A percentile compares a stretch with the other conserved stretches of the same genome.
Conservation (phyloP, 345 rosid species). For the Eucalyptus sp. region DNA sequence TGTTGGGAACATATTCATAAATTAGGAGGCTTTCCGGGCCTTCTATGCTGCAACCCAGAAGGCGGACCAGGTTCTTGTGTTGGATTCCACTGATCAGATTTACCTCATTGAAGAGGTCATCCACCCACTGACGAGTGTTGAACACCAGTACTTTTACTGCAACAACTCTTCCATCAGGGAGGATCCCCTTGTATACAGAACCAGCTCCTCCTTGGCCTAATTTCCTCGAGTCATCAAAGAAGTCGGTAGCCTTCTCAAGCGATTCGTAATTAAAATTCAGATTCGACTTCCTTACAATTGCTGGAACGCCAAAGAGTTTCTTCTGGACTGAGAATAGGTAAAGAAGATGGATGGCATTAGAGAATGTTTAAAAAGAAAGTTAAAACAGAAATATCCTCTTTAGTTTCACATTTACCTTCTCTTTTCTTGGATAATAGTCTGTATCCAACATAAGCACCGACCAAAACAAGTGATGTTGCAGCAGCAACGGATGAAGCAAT, state of each 20-base stretch:
- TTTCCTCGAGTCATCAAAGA: neutral
- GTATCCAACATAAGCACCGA: neutral
- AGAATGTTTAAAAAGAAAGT: neutral
- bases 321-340: neutral
- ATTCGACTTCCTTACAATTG: neutral
- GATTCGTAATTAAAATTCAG: constrained; percentile 3
- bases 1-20: constrained; percentile 4
- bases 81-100: constrained; percentile 5
- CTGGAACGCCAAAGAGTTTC: neutral
- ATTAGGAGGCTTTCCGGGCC: constrained; percentile 12
- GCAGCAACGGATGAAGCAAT: neutral
- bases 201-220: constrained; percentile 13
- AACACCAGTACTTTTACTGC: constrained; percentile 5
- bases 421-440: neutral
- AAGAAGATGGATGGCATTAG: neutral
- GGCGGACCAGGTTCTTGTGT: constrained; percentile 11
- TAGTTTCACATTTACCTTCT: neutral
- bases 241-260: constrained; percentile 3
- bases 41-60: constrained; percentile 12
- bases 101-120: constrained; percentile 12
- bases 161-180: constrained; percentile 3
- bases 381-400: too few relatives aligned
- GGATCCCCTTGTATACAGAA: constrained; percentile 5
- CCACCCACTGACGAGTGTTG: constrained; percentile 9
- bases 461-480: neutral